Evolutionary conservation across 2,329 filamentous ascomycete genomes (phyloP).

Genomic region (Pyrenophora graminea): DNA sequence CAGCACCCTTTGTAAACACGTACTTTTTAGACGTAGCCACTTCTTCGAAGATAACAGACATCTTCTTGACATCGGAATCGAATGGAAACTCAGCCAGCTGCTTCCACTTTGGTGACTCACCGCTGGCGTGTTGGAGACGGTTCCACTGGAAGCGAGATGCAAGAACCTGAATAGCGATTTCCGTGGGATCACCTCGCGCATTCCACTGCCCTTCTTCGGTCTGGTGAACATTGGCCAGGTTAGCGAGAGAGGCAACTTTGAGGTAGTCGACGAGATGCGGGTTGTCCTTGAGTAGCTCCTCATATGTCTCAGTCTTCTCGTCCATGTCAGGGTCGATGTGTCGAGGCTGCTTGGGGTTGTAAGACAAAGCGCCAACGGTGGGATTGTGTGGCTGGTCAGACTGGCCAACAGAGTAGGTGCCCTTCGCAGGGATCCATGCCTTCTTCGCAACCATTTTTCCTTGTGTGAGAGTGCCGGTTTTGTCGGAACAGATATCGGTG

Average conservation of each 20-base stretch:
- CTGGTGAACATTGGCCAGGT: slow-evolving; percentile 4
- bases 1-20: slow-evolving; percentile 69
- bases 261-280: slow-evolving; percentile 39
- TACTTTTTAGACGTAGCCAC: slow-evolving; percentile 45
- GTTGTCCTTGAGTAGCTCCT: slow-evolving; percentile 4
- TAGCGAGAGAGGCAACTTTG: slow-evolving; percentile 45
- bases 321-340: slow-evolving; percentile 7
- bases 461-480: slow-evolving; percentile 51
- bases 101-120: slow-evolving; percentile 28
- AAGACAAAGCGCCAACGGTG: slow-evolving; percentile 34
- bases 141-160: slow-evolving; percentile 68
- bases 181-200: slow-evolving; percentile 55
- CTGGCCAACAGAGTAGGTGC: slow-evolving; percentile 39
- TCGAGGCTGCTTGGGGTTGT: slow-evolving; percentile 28
- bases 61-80: slow-evolving; percentile 73
- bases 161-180: slow-evolving; percentile 76
- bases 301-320: slow-evolving; percentile 1
- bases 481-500: slow-evolving; percentile 57
- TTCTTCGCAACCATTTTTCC: slow-evolving; percentile 44
- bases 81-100: slow-evolving; percentile 69
- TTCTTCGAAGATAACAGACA: slow-evolving; percentile 67
- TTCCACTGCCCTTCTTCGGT: slow-evolving; percentile 29
- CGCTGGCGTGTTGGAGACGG: slow-evolving; percentile 2
- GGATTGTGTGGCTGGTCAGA: slow-evolving; percentile 40
- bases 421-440: slow-evolving; percentile 41